phyloP scores from a whole-genome alignment of 2,329 filamentous ascomycete species.

The Colletotrichum lindemuthianum region DNA sequence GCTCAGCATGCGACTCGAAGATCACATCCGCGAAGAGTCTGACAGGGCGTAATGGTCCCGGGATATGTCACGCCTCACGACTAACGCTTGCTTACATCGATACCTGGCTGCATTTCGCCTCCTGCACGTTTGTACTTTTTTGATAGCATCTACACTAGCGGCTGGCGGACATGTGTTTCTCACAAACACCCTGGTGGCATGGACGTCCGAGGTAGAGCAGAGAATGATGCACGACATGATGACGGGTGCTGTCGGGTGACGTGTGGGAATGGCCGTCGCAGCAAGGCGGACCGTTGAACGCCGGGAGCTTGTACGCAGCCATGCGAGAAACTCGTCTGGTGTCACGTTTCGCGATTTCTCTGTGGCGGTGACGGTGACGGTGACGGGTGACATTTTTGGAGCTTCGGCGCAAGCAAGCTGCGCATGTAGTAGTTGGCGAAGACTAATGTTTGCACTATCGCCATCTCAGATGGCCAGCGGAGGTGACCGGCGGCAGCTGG shows the following conservation, averaged over 20 bases:
- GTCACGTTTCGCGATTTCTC: not conserved
- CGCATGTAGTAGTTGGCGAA: too few relatives aligned
- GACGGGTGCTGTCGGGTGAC: not conserved
- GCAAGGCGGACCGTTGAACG: not conserved
- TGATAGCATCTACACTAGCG: slow-evolving; percentile 32
- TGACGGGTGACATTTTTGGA: not conserved
- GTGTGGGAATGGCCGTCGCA: not conserved
- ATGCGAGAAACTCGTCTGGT: not conserved
- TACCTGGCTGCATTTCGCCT: slow-evolving; percentile 31
- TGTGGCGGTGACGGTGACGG: slow-evolving; percentile 14
- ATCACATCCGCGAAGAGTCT: slow-evolving; percentile 78
- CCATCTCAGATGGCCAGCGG: too few relatives aligned
- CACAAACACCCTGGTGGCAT: slow-evolving; percentile 4
- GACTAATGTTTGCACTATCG: too few relatives aligned
- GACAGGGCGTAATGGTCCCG: slow-evolving; percentile 61
- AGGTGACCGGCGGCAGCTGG: slow-evolving; percentile 4
- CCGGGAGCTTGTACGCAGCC: slow-evolving; percentile 10
- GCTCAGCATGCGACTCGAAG: slow-evolving; percentile 67
- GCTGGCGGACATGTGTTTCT: slow-evolving; percentile 26
- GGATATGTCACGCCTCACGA: slow-evolving; percentile 20
- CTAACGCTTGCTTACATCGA: slow-evolving; percentile 25
- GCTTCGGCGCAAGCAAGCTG: not conserved
- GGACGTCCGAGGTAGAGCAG: slow-evolving; percentile 1
- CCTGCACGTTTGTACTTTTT: slow-evolving; percentile 29
- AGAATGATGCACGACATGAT: slow-evolving; percentile 21